phyloP scores from a whole-genome alignment of 192 early-diverging fungal species.

The Entomortierella parvispora region DNA sequence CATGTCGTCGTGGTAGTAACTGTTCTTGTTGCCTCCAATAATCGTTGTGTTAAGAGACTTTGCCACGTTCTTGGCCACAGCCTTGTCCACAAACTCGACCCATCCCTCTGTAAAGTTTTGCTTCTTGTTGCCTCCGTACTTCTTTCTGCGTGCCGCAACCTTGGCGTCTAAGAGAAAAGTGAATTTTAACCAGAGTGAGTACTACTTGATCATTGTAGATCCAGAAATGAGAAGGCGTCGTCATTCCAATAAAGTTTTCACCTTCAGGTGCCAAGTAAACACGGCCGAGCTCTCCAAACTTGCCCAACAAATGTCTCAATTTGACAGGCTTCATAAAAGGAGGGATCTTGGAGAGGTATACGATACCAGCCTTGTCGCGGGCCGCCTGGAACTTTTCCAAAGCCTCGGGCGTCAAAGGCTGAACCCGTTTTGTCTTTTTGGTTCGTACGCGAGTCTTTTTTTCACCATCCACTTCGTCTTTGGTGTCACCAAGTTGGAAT shows the following conservation, averaged over 20 bases:
- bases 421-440: conserved; percentile 59
- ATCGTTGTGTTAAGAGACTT: conserved; percentile 79
- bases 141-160: conserved; percentile 80
- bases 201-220: not conserved
- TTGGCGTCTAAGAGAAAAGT: conserved; percentile 63
- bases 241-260: conserved; percentile 5
- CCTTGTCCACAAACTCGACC: conserved; percentile 97
- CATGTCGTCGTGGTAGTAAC: conserved; percentile 90
- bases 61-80: conserved; percentile 83
- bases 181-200: too few species aligned
- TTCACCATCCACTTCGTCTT: not conserved
- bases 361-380: conserved; percentile 83
- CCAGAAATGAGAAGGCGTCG: not conserved
- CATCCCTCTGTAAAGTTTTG: conserved; percentile 95
- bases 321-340: conserved; percentile 92
- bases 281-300: conserved; percentile 82
- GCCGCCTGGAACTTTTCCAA: conserved; percentile 72
- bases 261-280: conserved; percentile 91
- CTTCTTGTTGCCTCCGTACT: conserved; percentile 86
- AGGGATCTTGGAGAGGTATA: conserved; percentile 92
- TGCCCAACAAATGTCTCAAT: conserved; percentile 77
- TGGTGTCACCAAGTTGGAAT: not conserved
- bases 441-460: conserved; percentile 12
- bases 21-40: conserved; percentile 89
- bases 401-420: conserved; percentile 68